Percentiles rank a stretch among this genome's conserved stretches.
Evolutionary conservation across 768 basidiomycete species (phyloP).

Genomic region (Podaxis mareebaensis): DNA sequence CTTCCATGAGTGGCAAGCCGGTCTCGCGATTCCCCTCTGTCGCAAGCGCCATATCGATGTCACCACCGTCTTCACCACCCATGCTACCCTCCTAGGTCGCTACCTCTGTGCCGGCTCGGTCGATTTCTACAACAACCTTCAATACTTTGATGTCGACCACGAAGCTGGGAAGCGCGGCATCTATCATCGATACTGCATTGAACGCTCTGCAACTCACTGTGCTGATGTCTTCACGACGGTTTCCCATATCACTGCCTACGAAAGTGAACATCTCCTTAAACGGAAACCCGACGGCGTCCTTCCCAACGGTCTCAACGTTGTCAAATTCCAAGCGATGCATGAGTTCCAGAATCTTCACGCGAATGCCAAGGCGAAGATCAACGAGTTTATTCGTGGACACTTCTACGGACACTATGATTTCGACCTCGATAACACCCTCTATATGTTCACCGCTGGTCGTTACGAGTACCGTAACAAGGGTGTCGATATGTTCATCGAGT

Average conservation of each 20-base stretch:
- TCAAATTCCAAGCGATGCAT: constrained; percentile 99
- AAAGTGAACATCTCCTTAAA: constrained; percentile 94
- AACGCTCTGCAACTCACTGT: constrained; percentile 91
- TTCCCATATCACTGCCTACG: constrained; percentile 97
- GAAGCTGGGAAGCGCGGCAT: constrained; percentile 99
- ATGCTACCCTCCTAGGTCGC: constrained; percentile 96
- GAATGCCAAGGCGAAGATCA: constrained; percentile 93
- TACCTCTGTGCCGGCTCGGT: constrained; percentile 98
- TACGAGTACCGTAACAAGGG: constrained; percentile 99
- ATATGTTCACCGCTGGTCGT: constrained; percentile 98
- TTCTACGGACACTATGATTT: constrained; percentile 99
- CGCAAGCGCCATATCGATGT: constrained; percentile 97
- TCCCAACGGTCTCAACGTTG: constrained; percentile 96
- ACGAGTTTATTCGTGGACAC: constrained; percentile 96
- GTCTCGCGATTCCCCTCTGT: constrained; percentile 91
- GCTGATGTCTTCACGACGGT: constrained; percentile 98
- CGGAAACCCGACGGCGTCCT: constrained; percentile 96
- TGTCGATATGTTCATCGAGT: constrained; percentile 99
- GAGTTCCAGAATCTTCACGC: constrained; percentile 98
- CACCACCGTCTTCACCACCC: constrained; percentile 98
- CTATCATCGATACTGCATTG: constrained; percentile 97
- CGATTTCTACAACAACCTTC: constrained; percentile 99
- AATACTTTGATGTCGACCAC: constrained; percentile 99
- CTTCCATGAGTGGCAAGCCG: constrained; percentile 99
- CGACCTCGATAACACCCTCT: constrained; percentile 89